phyloP scores from a whole-genome alignment of 129 eudicot species.

The Rutidosis leptorrhynchoides region DNA sequence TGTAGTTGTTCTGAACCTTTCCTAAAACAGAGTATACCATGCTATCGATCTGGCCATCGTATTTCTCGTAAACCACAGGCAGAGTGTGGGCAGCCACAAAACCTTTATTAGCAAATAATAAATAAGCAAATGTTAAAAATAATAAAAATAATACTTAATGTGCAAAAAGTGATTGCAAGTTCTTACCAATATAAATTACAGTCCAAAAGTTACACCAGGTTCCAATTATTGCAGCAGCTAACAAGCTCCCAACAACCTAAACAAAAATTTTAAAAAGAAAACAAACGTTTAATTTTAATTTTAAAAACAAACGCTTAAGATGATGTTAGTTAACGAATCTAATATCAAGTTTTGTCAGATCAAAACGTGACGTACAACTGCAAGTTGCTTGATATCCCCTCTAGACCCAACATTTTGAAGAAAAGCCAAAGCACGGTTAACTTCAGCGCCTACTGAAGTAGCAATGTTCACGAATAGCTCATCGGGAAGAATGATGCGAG shows the following conservation, averaged over 20 bases:
- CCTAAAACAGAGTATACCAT: conserved; percentile 37
- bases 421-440: conserved; percentile 50
- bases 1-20: conserved; percentile 52
- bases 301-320: neutral
- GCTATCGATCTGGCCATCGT: conserved; percentile 67
- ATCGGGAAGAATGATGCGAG: conserved; percentile 58
- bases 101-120: conserved; percentile 36
- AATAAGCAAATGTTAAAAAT: neutral
- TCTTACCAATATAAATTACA: conserved; percentile 64
- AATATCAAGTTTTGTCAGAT: conserved; percentile 8
- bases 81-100: conserved; percentile 82
- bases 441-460: conserved; percentile 46
- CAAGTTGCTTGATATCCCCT: conserved; percentile 66
- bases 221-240: conserved; percentile 69
- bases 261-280: neutral
- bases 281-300: neutral
- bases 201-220: conserved; percentile 90
- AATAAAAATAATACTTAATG: neutral
- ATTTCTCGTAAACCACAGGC: conserved; percentile 75
- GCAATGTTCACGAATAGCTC: conserved; percentile 59
- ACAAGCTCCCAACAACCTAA: conserved; percentile 64
- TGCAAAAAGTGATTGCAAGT: neutral
- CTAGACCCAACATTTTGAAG: conserved; percentile 72
- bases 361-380: conserved; percentile 37
- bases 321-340: neutral